Percentiles rank a stretch among this genome's conserved stretches.
These are phyloP conservation scores for Nemania sp. DNA, from an alignment of 2,329 filamentous ascomycete genomes.

Conservation along the genomic window DNA sequence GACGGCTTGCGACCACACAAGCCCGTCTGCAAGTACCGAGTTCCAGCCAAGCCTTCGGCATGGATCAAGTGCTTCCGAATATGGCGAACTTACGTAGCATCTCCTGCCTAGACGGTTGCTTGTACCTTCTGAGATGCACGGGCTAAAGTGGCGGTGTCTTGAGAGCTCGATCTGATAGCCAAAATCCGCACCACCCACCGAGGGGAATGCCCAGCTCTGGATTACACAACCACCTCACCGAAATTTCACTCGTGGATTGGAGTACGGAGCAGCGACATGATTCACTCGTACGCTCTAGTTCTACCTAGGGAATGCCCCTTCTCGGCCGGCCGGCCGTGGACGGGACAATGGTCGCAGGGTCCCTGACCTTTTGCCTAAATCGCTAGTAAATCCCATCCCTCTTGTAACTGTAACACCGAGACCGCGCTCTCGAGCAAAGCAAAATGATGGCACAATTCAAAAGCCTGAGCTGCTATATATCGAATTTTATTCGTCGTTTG, in stretches of 20 bases:
- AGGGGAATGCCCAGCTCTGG: neutral
- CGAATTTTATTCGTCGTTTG: neutral
- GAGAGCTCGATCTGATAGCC: neutral
- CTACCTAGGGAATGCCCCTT: slow-evolving; percentile 21
- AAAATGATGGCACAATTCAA: neutral
- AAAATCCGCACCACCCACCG: slow-evolving; percentile 7
- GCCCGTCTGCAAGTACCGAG: slow-evolving; percentile 20
- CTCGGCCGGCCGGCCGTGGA: slow-evolving; percentile 25
- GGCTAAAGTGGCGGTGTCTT: slow-evolving; percentile 14
- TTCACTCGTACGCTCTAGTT: slow-evolving; percentile 13
- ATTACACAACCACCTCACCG: neutral
- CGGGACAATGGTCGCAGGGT: slow-evolving; percentile 29
- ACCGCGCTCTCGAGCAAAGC: neutral
- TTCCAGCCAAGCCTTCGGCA: slow-evolving; percentile 14
- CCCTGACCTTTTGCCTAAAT: slow-evolving; percentile 38
- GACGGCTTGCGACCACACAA: slow-evolving; percentile 9
- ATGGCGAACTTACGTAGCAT: slow-evolving; percentile 8
- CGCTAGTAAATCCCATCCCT: slow-evolving; percentile 30
- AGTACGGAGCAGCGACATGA: slow-evolving; percentile 2
- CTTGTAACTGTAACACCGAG: slow-evolving; percentile 24
- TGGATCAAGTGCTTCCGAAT: slow-evolving; percentile 26
- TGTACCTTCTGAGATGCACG: slow-evolving; percentile 2
- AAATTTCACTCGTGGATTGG: neutral
- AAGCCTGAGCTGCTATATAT: neutral
- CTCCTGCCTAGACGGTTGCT: slow-evolving; percentile 10